Evolutionary conservation across 2,329 filamentous ascomycete species (phyloP).

Genomic region (Trichoderma sp.): DNA sequence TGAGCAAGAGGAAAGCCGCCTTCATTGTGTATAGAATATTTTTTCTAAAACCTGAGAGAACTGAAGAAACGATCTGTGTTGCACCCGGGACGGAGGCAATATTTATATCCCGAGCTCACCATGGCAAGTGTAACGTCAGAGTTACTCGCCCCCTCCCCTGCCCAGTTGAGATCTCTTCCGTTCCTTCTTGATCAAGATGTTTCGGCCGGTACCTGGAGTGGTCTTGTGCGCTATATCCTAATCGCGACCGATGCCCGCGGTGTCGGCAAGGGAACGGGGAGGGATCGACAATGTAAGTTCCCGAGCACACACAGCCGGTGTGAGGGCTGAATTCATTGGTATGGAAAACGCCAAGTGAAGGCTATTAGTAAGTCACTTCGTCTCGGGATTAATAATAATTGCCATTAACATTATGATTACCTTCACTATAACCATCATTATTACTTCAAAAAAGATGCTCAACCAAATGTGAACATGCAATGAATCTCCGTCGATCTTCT

Average conservation of each 20-base stretch:
- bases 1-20: neutral
- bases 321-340: neutral
- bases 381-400: neutral
- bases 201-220: conserved; percentile 4
- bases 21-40: neutral
- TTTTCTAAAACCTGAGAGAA: neutral
- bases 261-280: neutral
- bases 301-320: neutral
- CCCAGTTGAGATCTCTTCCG: neutral
- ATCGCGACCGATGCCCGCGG: conserved; percentile 1
- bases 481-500: neutral
- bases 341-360: neutral
- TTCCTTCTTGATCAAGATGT: neutral
- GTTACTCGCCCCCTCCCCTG: neutral
- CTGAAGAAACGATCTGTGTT: neutral
- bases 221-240: conserved; percentile 10
- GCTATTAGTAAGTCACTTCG: neutral
- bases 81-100: neutral
- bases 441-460: neutral
- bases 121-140: neutral
- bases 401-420: neutral
- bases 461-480: neutral
- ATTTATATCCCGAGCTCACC: neutral
- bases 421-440: neutral
- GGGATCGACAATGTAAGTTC: neutral